phyloP scores from a whole-genome alignment of 805 yeast species.

The Candida tallmaniae region DNA sequence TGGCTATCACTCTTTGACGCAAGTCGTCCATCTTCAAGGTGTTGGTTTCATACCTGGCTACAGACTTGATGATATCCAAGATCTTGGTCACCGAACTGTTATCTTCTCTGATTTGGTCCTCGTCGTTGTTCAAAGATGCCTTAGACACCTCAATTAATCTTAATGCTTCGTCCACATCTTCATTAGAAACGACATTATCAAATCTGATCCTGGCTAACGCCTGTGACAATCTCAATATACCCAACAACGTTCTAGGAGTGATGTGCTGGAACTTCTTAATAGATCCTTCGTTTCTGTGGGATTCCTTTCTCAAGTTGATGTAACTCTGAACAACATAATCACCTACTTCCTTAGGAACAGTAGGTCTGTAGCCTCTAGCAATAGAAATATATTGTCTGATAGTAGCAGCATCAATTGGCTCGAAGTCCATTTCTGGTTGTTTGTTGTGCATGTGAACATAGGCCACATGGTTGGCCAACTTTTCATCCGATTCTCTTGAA shows the following conservation, averaged over 20 bases:
- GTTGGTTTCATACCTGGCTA: constrained; percentile 39
- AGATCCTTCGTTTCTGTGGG: constrained; percentile 73
- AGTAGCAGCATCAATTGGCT: constrained; percentile 72
- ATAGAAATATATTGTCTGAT: constrained; percentile 84
- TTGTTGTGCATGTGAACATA: constrained; percentile 90
- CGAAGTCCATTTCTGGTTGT: constrained; percentile 75
- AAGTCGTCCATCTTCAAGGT: constrained; percentile 44
- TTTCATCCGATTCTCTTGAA: constrained; percentile 70
- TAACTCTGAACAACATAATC: constrained; percentile 83
- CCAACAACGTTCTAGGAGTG: constrained; percentile 92
- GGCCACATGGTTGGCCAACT: constrained; percentile 89
- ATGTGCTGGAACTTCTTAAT: constrained; percentile 81
- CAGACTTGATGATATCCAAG: constrained; percentile 61
- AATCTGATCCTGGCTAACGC: constrained; percentile 90
- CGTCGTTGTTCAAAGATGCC: constrained; percentile 60
- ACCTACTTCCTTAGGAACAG: constrained; percentile 76
- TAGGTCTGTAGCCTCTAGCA: constrained; percentile 84
- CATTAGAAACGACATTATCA: constrained; percentile 60
- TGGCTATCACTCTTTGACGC: constrained; percentile 62
- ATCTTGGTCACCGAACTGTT: constrained; percentile 64
- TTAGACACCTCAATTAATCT: constrained; percentile 85
- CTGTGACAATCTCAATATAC: constrained; percentile 87
- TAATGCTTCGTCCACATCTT: constrained; percentile 94
- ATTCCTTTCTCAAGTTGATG: constrained; percentile 89
- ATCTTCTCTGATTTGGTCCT: constrained; percentile 52